Base-by-base conservation (phyloP, 495 filamentous ascomycete genomes). In the Penicillium parvum region DNA sequence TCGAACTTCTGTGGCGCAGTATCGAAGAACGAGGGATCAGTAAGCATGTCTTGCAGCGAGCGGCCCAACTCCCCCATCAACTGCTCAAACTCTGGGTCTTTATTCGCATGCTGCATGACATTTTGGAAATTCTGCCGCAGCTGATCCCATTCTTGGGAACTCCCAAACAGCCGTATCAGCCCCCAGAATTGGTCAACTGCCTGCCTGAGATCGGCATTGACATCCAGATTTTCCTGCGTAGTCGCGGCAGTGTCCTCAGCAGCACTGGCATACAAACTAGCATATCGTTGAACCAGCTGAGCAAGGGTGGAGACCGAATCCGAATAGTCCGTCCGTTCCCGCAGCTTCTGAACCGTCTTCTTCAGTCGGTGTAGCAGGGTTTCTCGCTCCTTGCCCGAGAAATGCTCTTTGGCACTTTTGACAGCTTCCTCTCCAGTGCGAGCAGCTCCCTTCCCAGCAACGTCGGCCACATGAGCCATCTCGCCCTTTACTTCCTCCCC, bases 221-320 rank as follows among this genome's bases (percentile, higher is more conserved):
- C 66, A 15, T 84, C 66, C 1, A 90, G 65, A 52, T 88, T 85
- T 33, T 86, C 78, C 41, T 85, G 74, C 1, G 81, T 74, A 2
- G 79, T 68, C 14, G 74, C 68, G 7, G 82, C 65, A 0, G 85
- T 75, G 17, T 85, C 68, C 32, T 83, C 76, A 3, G 78, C 76
- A 3, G 82, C 84, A 42, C 76, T 79, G 4, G 87, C 83, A 58
- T 96, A 96, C 9, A 81, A 65, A 47, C 79, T 72, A 19, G 82
- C 84, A 55, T 95, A 96, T 23, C 82, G 78, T 53, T 88, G 80
- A 32, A 96, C 72, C 32, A 97, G 71, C 3, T 84, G 65, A 3
- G 79, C 76, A 28, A 97, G 55, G 0, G 85, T 90, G 2, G 85
- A 83, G 3, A 95, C 87, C 0, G 88, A 94, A 40, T 95, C 83